These are phyloP conservation scores for Suillus alpinus DNA, from an alignment of 768 basidiomycete species.

Conservation along the genomic window DNA sequence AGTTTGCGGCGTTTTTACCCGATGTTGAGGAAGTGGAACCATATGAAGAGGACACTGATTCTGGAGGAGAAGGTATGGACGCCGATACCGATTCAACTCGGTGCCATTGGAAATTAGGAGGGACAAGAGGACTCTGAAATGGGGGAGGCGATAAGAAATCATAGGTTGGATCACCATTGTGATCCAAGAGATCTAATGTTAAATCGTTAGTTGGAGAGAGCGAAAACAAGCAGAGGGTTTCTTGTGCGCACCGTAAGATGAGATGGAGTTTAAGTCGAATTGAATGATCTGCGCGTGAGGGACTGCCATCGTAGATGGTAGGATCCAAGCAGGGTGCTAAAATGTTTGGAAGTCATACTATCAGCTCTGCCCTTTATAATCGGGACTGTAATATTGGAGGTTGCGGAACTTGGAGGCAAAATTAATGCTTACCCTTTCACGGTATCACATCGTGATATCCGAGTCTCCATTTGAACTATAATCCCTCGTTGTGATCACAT, in stretches of 20 bases:
- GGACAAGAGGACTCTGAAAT: conserved; percentile 14
- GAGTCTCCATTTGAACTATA: conserved; percentile 10
- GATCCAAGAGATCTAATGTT: not conserved
- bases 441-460: conserved; percentile 23
- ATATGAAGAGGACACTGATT: conserved; percentile 11
- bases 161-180: conserved; percentile 6
- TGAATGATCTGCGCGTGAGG: conserved; percentile 6
- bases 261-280: conserved; percentile 6
- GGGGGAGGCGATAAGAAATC: conserved; percentile 10
- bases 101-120: conserved; percentile 16
- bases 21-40: conserved; percentile 12
- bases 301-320: conserved; percentile 13
- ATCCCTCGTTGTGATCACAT: conserved; percentile 31
- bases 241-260: conserved; percentile 3
- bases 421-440: conserved; percentile 15
- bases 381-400: conserved; percentile 6
- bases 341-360: not conserved
- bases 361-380: conserved; percentile 24
- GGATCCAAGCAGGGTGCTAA: not conserved
- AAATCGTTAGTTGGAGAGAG: not conserved
- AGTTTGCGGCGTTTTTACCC: not conserved
- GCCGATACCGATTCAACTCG: not conserved
- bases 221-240: not conserved
- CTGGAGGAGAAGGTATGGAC: conserved; percentile 10
- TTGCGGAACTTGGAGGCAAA: conserved; percentile 10